Conservation (phyloP, 139 green algal species). For the Eudorina sp. region DNA sequence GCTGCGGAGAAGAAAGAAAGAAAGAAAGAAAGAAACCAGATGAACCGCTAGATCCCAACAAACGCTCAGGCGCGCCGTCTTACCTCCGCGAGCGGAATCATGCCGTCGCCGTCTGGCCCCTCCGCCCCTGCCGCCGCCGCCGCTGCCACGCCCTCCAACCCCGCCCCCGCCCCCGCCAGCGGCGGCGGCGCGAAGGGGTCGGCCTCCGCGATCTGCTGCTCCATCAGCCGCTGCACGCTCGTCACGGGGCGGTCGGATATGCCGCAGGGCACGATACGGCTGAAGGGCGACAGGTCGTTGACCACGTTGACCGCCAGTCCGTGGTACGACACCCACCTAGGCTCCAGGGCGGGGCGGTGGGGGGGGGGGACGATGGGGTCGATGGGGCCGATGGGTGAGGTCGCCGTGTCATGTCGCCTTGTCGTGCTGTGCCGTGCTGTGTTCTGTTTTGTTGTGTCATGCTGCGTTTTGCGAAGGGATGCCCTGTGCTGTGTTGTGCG, state of each 20-base stretch:
- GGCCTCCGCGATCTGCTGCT: neutral
- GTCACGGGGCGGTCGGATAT: slow-evolving; percentile 61
- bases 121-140: neutral
- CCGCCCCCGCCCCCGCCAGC: neutral
- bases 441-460: too few relatives aligned
- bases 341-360: too few relatives aligned
- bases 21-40: too few relatives aligned
- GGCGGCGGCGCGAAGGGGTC: slow-evolving; percentile 15
- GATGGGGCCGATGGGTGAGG: too few relatives aligned
- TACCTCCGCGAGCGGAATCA: neutral
- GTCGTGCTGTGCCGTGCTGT: too few relatives aligned
- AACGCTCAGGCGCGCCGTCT: too few relatives aligned
- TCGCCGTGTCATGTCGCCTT: too few relatives aligned
- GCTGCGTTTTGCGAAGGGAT: too few relatives aligned
- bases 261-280: slow-evolving; percentile 90
- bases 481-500: too few relatives aligned
- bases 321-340: slow-evolving; percentile 87
- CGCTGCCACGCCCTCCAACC: neutral
- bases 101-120: neutral
- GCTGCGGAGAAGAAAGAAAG: too few relatives aligned
- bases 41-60: too few relatives aligned
- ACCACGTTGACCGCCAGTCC: slow-evolving; percentile 93
- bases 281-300: slow-evolving; percentile 85
- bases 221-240: slow-evolving; percentile 59
- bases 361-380: neutral